phyloP scores from a whole-genome alignment of 805 yeast species.

The Candida argentea region DNA sequence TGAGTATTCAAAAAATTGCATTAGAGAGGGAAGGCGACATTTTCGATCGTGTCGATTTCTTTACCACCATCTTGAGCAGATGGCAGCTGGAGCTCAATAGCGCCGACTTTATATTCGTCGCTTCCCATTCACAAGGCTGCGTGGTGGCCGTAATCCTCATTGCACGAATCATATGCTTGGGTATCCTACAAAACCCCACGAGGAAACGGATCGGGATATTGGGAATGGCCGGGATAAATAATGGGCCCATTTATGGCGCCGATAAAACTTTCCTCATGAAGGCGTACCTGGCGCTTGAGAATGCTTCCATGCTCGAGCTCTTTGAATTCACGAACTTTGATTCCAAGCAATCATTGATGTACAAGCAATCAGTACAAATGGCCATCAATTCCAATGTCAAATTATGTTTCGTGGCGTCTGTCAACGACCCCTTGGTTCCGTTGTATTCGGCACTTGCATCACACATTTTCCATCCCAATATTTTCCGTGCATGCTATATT shows the following conservation, averaged over 20 bases:
- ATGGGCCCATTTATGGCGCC: constrained; percentile 88
- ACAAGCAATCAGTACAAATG: constrained; percentile 54
- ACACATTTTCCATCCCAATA: constrained; percentile 81
- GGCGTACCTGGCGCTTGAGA: constrained; percentile 86
- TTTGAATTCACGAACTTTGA: constrained; percentile 80
- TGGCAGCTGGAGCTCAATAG: constrained; percentile 49
- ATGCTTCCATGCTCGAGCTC: constrained; percentile 73
- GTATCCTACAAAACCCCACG: constrained; percentile 27
- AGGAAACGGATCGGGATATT: constrained; percentile 53
- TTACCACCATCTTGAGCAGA: constrained; percentile 58
- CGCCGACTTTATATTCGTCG: constrained; percentile 85
- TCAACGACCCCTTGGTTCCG: constrained; percentile 92
- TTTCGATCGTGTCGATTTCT: constrained; percentile 73
- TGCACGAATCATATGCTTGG: constrained; percentile 61
- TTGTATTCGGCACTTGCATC: constrained; percentile 77
- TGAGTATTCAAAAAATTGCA: constrained; percentile 78
- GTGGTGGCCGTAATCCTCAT: constrained; percentile 79
- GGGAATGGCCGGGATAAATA: constrained; percentile 93
- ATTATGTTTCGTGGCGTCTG: constrained; percentile 74
- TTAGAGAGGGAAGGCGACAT: constrained; percentile 90
- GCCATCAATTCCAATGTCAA: constrained; percentile 66
- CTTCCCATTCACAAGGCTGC: constrained; percentile 93
- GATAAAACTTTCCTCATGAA: constrained; percentile 77
- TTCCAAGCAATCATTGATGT: constrained; percentile 61
- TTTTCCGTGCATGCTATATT: constrained; percentile 80